Percentiles rank a stretch among this genome's conserved stretches.
Evolutionary conservation across 352 stramenopile genomes (phyloP).

Genomic region (Phytopythium chamaehyphon): DNA sequence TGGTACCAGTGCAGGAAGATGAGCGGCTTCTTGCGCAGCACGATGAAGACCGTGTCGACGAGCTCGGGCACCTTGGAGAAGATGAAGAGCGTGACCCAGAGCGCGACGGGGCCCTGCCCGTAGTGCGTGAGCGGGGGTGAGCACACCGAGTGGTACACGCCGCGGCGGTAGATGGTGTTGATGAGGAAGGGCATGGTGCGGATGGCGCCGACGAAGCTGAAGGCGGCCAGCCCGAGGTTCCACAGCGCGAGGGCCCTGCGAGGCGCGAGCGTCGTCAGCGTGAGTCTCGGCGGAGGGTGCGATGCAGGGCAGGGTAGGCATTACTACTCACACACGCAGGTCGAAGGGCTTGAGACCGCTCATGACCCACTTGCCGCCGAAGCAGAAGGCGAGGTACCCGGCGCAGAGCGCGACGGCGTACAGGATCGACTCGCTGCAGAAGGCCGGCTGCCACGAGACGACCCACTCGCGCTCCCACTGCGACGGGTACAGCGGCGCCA

Average conservation of each 20-base stretch:
- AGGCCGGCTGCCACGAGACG: constrained; percentile 62
- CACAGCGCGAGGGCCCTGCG: constrained; percentile 62
- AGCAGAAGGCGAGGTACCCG: constrained; percentile 74
- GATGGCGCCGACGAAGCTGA: constrained; percentile 74
- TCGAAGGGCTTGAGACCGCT: constrained; percentile 74
- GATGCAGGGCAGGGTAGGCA: not conserved
- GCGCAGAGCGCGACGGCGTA: constrained; percentile 58
- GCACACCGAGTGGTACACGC: constrained; percentile 84
- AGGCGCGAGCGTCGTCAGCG: too few species aligned
- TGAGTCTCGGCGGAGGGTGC: not conserved
- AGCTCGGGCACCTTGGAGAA: constrained; percentile 93
- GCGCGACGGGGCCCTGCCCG: constrained; percentile 53
- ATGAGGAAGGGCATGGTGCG: constrained; percentile 80
- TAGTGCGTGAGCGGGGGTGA: constrained; percentile 64
- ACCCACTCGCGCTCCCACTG: constrained; percentile 78
- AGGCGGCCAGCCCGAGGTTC: constrained; percentile 75
- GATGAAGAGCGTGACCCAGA: constrained; percentile 86
- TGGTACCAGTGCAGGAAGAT: constrained; percentile 99
- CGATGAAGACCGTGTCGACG: constrained; percentile 96
- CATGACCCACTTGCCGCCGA: constrained; percentile 74
- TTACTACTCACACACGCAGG: constrained; percentile 54
- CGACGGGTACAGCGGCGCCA: constrained; percentile 59
- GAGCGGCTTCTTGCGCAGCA: constrained; percentile 95
- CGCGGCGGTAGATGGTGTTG: constrained; percentile 70
- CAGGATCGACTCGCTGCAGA: constrained; percentile 61